These are phyloP conservation scores for Fusarium odoratissimum DNA, from an alignment of 2,329 filamentous ascomycete genomes.

Conservation along the genomic window DNA sequence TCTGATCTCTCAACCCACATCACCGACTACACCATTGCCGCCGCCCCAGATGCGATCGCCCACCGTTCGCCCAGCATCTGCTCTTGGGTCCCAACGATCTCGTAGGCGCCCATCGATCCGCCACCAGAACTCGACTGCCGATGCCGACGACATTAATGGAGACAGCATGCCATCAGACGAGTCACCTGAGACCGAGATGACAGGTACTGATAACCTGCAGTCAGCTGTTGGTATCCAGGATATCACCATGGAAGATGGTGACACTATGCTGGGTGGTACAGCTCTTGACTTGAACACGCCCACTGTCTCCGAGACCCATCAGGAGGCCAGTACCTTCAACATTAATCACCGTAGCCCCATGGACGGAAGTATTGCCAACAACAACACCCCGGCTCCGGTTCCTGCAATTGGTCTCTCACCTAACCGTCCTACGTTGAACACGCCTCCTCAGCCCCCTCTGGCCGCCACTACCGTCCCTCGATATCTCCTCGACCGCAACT, in stretches of 20 bases:
- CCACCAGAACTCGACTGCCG: slow-evolving; percentile 90
- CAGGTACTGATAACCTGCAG: slow-evolving; percentile 83
- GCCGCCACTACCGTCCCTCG: slow-evolving; percentile 79
- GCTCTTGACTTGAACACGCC: slow-evolving; percentile 80
- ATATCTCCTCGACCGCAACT: slow-evolving; percentile 80
- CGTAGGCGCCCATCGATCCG: slow-evolving; percentile 85
- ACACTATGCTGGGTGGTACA: slow-evolving; percentile 80
- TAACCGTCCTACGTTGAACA: slow-evolving; percentile 75
- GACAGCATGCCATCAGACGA: slow-evolving; percentile 87
- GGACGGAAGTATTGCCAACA: slow-evolving; percentile 86
- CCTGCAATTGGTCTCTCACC: slow-evolving; percentile 79
- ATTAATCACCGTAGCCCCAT: slow-evolving; percentile 87
- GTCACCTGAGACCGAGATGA: slow-evolving; percentile 79
- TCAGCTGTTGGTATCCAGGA: slow-evolving; percentile 87
- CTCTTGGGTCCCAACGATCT: slow-evolving; percentile 64
- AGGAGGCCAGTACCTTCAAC: slow-evolving; percentile 91
- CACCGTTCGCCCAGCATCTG: slow-evolving; percentile 64
- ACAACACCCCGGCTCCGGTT: slow-evolving; percentile 72
- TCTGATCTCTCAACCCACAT: slow-evolving; percentile 88
- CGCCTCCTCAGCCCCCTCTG: slow-evolving; percentile 79
- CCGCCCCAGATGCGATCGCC: slow-evolving; percentile 70
- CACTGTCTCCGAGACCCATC: slow-evolving; percentile 80
- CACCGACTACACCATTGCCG: slow-evolving; percentile 85
- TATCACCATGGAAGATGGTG: slow-evolving; percentile 81
- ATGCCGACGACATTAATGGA: slow-evolving; percentile 85